Percentiles rank a stretch among this genome's conserved stretches.
These are phyloP conservation scores for Rhizopus arrhizus DNA, from an alignment of 371 early-diverging fungal genomes.

Conservation along the genomic window DNA sequence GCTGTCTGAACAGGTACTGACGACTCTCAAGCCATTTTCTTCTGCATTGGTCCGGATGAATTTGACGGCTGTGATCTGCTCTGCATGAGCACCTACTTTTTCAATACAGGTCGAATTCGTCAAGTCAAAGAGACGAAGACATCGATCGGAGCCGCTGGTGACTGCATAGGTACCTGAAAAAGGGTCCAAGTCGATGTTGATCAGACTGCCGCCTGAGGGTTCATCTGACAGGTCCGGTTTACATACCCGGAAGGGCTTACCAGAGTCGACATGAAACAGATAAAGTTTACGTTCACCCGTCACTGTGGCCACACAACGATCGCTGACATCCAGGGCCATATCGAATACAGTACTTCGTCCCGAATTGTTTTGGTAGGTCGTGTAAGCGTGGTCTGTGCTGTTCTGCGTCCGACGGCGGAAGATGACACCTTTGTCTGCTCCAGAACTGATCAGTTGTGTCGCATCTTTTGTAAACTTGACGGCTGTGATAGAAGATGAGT, in stretches of 20 bases:
- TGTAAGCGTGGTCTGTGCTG: constrained; percentile 30
- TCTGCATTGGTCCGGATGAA: constrained; percentile 51
- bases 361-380: constrained; percentile 71
- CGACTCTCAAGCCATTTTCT: constrained; percentile 49
- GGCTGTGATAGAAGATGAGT: constrained; percentile 82
- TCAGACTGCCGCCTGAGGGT: constrained; percentile 59
- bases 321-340: constrained; percentile 65
- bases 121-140: constrained; percentile 78
- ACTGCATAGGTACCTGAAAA: constrained; percentile 71
- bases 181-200: constrained; percentile 73
- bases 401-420: constrained; percentile 58
- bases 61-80: constrained; percentile 76
- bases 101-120: constrained; percentile 66
- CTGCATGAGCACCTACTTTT: constrained; percentile 73
- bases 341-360: constrained; percentile 78
- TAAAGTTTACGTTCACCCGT: constrained; percentile 74
- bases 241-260: constrained; percentile 66
- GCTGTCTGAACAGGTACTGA: constrained; percentile 80
- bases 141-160: constrained; percentile 75
- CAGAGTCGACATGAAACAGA: constrained; percentile 64
- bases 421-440: constrained; percentile 84
- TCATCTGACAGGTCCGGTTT: constrained; percentile 65
- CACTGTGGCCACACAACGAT: constrained; percentile 63
- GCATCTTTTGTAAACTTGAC: constrained; percentile 72
- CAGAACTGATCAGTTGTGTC: constrained; percentile 72